phyloP scores from a whole-genome alignment of 2,329 filamentous ascomycete genomes.

The Aspergillus vadensis region DNA sequence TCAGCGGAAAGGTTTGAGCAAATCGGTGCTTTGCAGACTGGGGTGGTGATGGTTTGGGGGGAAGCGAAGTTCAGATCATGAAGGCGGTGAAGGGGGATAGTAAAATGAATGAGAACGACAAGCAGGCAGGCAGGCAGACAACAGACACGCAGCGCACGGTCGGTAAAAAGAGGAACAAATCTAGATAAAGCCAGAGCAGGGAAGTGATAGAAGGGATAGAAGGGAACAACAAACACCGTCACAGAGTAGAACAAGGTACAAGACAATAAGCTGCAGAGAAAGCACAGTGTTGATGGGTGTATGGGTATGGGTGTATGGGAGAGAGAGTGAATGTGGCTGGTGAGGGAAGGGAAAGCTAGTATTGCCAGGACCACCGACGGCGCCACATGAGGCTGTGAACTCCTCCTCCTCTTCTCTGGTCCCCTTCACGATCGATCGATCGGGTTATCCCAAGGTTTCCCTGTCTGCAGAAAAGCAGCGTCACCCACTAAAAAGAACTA shows the following conservation, averaged over 20 bases:
- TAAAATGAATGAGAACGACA: background rate
- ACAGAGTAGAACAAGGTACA: background rate
- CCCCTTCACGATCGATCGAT: conserved; percentile 1
- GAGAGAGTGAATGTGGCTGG: conserved; percentile 15
- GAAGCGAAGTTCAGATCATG: conserved; percentile 1
- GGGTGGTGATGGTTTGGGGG: conserved; percentile 24
- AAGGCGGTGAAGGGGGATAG: conserved; percentile 21
- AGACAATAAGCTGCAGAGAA: too few species aligned
- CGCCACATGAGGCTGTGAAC: conserved; percentile 23
- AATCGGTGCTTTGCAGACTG: conserved; percentile 28
- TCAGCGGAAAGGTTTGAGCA: conserved; percentile 32
- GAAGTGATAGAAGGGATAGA: too few species aligned
- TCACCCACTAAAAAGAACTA: conserved; percentile 7
- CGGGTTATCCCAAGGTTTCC: conserved; percentile 22
- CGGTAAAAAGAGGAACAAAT: too few species aligned
- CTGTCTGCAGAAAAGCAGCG: conserved; percentile 21
- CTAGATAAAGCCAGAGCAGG: too few species aligned
- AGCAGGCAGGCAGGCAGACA: conserved; percentile 3
- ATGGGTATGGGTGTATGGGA: too few species aligned
- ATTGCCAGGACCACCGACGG: conserved; percentile 6
- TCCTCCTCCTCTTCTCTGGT: too few species aligned
- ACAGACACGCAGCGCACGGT: conserved; percentile 1
- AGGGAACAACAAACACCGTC: too few species aligned
- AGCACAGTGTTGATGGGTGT: too few species aligned
- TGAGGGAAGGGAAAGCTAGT: background rate